Percentiles rank a stretch among this genome's conserved stretches.
phyloP scores from a whole-genome alignment of 176 grass and related monocot genomes.

The Musa beccarii region DNA sequence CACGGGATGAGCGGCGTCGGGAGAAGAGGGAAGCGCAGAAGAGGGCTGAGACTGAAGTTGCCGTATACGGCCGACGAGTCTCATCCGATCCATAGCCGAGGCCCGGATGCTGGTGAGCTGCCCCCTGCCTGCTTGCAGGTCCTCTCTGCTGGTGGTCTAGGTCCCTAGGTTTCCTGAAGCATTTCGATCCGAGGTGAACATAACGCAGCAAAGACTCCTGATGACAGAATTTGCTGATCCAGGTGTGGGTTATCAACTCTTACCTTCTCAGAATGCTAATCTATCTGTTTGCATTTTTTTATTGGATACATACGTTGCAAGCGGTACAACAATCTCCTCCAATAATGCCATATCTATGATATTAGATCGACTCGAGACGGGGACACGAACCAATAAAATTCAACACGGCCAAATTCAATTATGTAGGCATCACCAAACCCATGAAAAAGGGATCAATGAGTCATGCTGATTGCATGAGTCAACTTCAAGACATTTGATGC shows the following conservation, averaged over 20 bases:
- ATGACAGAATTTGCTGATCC: neutral
- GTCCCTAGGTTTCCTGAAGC: neutral
- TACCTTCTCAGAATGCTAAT: too few relatives aligned
- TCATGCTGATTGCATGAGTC: too few relatives aligned
- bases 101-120: neutral
- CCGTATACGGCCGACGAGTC: neutral
- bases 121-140: neutral
- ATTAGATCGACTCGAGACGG: too few relatives aligned
- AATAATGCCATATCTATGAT: too few relatives aligned
- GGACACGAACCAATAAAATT: too few relatives aligned
- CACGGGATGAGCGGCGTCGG: neutral
- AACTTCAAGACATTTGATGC: too few relatives aligned
- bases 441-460: too few relatives aligned
- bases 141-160: neutral
- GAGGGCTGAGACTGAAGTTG: conserved; percentile 3
- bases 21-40: conserved; percentile 1
- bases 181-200: neutral
- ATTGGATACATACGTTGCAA: too few relatives aligned
- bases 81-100: neutral
- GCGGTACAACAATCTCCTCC: too few relatives aligned
- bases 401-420: too few relatives aligned
- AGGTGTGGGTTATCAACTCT: neutral
- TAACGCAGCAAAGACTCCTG: neutral
- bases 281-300: too few relatives aligned
- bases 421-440: too few relatives aligned